Conservation (phyloP, 129 eudicot species). For the Daucus carota region DNA sequence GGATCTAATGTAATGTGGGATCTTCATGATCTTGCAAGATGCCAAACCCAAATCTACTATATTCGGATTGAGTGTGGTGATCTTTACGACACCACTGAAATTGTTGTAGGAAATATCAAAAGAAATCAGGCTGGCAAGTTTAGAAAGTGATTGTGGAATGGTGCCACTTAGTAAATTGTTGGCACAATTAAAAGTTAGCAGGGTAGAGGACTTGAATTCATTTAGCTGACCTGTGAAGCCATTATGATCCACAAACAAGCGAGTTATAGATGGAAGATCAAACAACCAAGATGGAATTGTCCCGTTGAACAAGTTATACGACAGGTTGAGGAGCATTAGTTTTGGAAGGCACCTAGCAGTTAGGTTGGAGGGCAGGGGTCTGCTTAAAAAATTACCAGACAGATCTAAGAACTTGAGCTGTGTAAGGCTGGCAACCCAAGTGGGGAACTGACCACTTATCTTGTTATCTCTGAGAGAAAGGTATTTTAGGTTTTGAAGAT, state of each 20-base stretch:
- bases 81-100: not conserved
- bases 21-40: not conserved
- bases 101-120: not conserved
- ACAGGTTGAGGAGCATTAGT: not conserved
- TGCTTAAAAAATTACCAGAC: not conserved
- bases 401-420: not conserved
- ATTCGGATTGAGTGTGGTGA: not conserved
- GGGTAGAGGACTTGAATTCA: not conserved
- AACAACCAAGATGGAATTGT: slow-evolving; percentile 7
- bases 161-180: not conserved
- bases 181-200: not conserved
- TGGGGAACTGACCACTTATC: slow-evolving; percentile 10
- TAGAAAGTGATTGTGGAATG: not conserved
- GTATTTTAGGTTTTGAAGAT: not conserved
- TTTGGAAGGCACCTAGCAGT: not conserved
- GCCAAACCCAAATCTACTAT: not conserved
- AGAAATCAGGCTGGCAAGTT: not conserved
- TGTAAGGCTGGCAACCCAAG: not conserved
- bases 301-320: not conserved
- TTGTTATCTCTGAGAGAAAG: not conserved
- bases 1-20: not conserved
- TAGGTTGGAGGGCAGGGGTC: slow-evolving; percentile 4
- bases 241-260: not conserved
- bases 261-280: not conserved
- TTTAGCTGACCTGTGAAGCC: not conserved